These are phyloP conservation scores for Aspergillus ostianus DNA, from an alignment of 495 filamentous ascomycete species.

Conservation along the genomic window DNA sequence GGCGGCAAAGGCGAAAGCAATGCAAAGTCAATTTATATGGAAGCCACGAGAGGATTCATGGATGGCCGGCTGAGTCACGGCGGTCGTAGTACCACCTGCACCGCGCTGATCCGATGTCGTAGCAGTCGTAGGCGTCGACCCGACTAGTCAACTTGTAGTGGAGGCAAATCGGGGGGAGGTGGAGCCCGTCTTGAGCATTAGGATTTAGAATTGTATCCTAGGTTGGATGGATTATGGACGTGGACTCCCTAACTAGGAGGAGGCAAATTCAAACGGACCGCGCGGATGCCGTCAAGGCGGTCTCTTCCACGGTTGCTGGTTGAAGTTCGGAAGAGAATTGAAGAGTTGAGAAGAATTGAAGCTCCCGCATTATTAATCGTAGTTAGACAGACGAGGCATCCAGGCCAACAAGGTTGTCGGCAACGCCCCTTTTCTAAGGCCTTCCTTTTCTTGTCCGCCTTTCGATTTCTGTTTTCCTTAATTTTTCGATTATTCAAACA, in stretches of 20 bases:
- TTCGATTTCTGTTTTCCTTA: no score
- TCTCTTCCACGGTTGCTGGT: no score
- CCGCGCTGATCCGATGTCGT: conserved; percentile 18
- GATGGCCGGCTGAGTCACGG: conserved; percentile 21
- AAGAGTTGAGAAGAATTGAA: no score
- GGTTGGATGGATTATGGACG: not conserved
- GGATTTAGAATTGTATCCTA: not conserved
- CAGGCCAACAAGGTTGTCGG: no score
- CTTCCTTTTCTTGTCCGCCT: no score
- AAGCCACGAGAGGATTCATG: conserved; percentile 14
- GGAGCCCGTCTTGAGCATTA: not conserved
- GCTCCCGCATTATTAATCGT: no score
- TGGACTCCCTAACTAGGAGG: not conserved
- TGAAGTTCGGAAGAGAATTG: no score
- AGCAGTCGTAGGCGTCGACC: conserved; percentile 6
- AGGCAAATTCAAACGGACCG: no score
- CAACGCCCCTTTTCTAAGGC: no score
- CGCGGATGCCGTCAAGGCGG: no score
- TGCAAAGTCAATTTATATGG: conserved; percentile 30
- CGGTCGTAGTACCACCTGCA: conserved; percentile 4
- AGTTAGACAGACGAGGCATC: no score
- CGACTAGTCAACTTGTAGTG: not conserved
- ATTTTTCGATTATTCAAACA: conserved; percentile 10
- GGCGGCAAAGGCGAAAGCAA: conserved; percentile 21
- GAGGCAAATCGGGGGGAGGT: conserved; percentile 12